Conservation (phyloP, 371 early-diverging fungal species). For the Lichtheimia corymbifera region DNA sequence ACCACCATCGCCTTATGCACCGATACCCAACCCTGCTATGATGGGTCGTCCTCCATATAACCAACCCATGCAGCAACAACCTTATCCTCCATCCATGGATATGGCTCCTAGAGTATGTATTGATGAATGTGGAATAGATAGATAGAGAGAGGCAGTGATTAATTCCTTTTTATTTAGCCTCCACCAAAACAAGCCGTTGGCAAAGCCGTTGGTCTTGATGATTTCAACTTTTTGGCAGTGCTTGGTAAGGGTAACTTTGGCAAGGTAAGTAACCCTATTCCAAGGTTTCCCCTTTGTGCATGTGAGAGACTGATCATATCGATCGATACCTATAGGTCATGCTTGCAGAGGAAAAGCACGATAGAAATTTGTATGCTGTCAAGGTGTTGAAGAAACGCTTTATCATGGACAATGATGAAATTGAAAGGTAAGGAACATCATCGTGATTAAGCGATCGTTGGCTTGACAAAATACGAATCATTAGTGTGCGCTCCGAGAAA, state of each 20-base stretch:
- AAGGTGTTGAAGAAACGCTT: constrained; percentile 98
- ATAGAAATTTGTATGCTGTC: constrained; percentile 89
- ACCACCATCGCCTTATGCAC: constrained; percentile 14
- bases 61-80: constrained; percentile 11
- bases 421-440: constrained; percentile 62
- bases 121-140: not conserved
- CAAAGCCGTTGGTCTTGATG: constrained; percentile 56
- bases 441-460: not conserved
- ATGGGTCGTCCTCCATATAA: constrained; percentile 14
- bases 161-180: constrained; percentile 9
- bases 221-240: constrained; percentile 93
- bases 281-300: not conserved
- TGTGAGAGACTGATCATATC: not conserved
- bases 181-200: constrained; percentile 18
- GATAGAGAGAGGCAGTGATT: not conserved
- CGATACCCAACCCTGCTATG: constrained; percentile 25
- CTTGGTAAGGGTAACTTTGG: constrained; percentile 98
- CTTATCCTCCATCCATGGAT: constrained; percentile 4
- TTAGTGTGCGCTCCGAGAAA: constrained; percentile 89
- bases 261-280: constrained; percentile 59
- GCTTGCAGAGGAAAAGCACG: constrained; percentile 90
- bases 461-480: not conserved
- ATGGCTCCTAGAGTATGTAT: constrained; percentile 19
- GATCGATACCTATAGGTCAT: constrained; percentile 65
- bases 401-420: constrained; percentile 92